Evolutionary conservation across 169 alveolate genomes (phyloP), one percentile per base, ranked within the genome.

Genomic region (Eimeria falciformis): DNA sequence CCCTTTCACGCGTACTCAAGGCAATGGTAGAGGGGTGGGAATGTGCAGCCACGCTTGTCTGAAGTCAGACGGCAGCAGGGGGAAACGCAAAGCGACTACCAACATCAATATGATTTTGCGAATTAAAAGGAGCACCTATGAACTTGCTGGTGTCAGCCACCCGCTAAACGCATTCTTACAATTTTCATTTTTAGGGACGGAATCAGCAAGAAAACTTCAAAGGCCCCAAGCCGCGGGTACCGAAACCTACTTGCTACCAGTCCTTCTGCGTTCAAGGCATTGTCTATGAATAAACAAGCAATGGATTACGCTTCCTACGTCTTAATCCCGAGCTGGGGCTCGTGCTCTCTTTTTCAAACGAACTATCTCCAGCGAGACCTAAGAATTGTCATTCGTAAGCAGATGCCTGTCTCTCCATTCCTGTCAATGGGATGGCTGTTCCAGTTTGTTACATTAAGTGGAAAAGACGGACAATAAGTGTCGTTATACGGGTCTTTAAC

Each of bases 141-240:
- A n/a, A n/a, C n/a, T n/a, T n/a, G n/a, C n/a, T n/a, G n/a, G n/a
- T n/a, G n/a, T n/a, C n/a, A n/a, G n/a, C n/a, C n/a, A n/a, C n/a
- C n/a, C n/a, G n/a, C n/a, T n/a, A n/a, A n/a, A n/a, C n/a, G n/a
- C n/a, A 23, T 1, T 46, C 83, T 29, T 87, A 87, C 92, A 56
- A 87, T 75, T 53, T 56, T 87, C 65, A 46, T 75, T 62, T 69
- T 87, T 25, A 50, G 53, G 45, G 83, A 87, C 40, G 92, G 92
- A 37, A 68, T 87, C 27, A 53, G 88, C 29, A 88, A 71, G 46
- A 50, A 88, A 53, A 88, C 93, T 77, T 88, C 93, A 45, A 88
- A 88, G 25, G 93, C 87, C n/a, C 93, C 93, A 2, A 88, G 62
- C 14, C 84, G 81, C 17, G 93, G 93, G 47, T 88, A 88, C 58